Evolutionary conservation across 805 yeast genomes (phyloP).

Genomic region (Peterozyma xylosa): DNA sequence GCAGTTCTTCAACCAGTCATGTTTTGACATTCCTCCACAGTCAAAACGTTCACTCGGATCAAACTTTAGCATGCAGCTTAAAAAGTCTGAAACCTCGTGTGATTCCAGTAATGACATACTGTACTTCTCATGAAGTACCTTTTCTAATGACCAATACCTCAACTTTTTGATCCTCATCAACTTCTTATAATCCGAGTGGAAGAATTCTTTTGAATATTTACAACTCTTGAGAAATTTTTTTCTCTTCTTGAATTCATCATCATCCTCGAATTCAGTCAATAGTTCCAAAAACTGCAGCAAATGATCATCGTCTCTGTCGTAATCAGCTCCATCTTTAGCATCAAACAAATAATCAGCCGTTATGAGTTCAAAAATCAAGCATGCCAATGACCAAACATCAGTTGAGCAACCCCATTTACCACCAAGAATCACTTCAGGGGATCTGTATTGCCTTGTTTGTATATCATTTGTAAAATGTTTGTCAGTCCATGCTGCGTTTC

Average conservation of each 20-base stretch:
- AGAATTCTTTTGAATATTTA: conserved; percentile 29
- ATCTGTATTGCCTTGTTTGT: conserved; percentile 86
- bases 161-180: conserved; percentile 38
- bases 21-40: conserved; percentile 44
- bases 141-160: conserved; percentile 43
- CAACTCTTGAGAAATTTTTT: conserved; percentile 32
- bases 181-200: conserved; percentile 18
- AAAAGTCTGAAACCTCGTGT: conserved; percentile 34
- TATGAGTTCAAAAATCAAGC: conserved; percentile 80
- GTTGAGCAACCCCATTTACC: conserved; percentile 92
- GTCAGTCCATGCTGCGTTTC: conserved; percentile 81
- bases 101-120: conserved; percentile 33
- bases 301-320: conserved; percentile 90
- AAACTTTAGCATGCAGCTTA: conserved; percentile 40
- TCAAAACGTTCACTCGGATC: conserved; percentile 44
- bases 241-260: not conserved
- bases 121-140: conserved; percentile 42
- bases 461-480: conserved; percentile 83
- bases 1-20: conserved; percentile 39
- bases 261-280: conserved; percentile 59
- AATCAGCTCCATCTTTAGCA: conserved; percentile 72
- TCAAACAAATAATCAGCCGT: conserved; percentile 95
- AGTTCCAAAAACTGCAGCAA: conserved; percentile 90
- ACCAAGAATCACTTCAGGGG: conserved; percentile 82
- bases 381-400: conserved; percentile 95